Conservation (phyloP, 768 basidiomycete genomes). For the Mycena haematopus region DNA sequence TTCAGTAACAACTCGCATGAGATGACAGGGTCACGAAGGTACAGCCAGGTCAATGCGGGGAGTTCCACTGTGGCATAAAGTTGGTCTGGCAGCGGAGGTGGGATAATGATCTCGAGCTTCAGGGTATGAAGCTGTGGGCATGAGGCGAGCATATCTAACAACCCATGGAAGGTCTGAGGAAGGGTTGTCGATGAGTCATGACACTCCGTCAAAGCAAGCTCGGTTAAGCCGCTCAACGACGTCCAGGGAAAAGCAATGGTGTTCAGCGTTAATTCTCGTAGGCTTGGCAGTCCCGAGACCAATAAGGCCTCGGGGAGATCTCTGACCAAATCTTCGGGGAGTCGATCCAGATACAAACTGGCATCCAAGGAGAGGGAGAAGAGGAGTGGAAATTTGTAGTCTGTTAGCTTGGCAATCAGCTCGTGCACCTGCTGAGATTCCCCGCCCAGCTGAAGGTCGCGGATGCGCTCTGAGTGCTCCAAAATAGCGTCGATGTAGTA, state of each 20-base stretch:
- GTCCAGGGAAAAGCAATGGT: conserved; percentile 3
- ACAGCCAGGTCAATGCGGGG: neutral
- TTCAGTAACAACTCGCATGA: neutral
- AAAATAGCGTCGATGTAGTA: neutral
- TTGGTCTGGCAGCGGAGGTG: neutral
- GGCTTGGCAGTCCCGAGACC: neutral
- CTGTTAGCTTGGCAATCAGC: neutral
- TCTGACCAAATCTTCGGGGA: neutral
- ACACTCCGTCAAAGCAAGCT: neutral
- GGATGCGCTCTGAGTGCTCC: neutral
- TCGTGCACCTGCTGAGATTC: neutral
- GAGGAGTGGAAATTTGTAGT: conserved; percentile 3
- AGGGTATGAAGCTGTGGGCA: conserved; percentile 8
- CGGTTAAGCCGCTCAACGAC: neutral
- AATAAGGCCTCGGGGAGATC: neutral
- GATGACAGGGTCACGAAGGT: neutral
- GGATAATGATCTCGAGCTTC: neutral
- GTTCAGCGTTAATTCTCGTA: conserved; percentile 2
- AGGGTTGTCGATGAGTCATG: neutral
- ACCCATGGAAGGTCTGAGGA: neutral
- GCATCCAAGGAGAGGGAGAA: neutral
- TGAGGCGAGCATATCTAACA: neutral
- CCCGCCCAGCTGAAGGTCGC: neutral
- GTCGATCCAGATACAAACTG: neutral
- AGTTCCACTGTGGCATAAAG: conserved; percentile 1